Evolutionary conservation across 306 rosid genomes (phyloP).

Genomic region (Cicer yamashitae): DNA sequence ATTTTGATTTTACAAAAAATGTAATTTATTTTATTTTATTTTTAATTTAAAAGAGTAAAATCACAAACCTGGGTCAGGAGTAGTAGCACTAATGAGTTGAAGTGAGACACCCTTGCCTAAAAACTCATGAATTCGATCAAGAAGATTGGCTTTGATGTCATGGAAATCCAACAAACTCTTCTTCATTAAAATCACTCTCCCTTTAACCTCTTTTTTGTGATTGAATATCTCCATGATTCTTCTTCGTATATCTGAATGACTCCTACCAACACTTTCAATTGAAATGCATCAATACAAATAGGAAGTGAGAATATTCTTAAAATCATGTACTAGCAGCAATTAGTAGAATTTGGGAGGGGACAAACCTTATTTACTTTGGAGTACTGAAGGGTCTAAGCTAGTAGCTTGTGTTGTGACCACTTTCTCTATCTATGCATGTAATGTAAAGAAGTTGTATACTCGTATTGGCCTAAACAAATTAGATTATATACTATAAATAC

Average conservation of each 20-base stretch:
- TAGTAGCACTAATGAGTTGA: conserved; percentile 68
- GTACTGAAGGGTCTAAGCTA: too few species aligned
- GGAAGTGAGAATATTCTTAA: not conserved
- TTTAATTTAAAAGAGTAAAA: not conserved
- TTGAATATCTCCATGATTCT: conserved; percentile 33
- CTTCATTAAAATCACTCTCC: conserved; percentile 73
- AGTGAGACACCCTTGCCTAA: conserved; percentile 83
- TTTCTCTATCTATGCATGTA: not conserved
- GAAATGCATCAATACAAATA: conserved; percentile 14
- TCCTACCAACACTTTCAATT: not conserved
- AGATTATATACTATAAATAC: not conserved
- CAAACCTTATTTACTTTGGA: too few species aligned
- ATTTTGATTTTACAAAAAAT: too few species aligned
- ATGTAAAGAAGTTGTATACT: not conserved
- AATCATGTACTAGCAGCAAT: too few species aligned
- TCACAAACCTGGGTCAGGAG: conserved; percentile 63
- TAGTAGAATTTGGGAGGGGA: not conserved
- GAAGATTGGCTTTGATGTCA: conserved; percentile 67
- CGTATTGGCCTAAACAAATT: too few species aligned
- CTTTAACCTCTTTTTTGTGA: conserved; percentile 49
- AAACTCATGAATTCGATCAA: conserved; percentile 81
- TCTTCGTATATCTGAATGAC: not conserved
- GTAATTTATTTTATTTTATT: too few species aligned
- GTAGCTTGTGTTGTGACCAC: not conserved
- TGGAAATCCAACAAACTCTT: conserved; percentile 73